Evolutionary conservation across 306 rosid species (phyloP), one percentile per base, ranked within the genome.

Genomic region (Ormosia emarginata): DNA sequence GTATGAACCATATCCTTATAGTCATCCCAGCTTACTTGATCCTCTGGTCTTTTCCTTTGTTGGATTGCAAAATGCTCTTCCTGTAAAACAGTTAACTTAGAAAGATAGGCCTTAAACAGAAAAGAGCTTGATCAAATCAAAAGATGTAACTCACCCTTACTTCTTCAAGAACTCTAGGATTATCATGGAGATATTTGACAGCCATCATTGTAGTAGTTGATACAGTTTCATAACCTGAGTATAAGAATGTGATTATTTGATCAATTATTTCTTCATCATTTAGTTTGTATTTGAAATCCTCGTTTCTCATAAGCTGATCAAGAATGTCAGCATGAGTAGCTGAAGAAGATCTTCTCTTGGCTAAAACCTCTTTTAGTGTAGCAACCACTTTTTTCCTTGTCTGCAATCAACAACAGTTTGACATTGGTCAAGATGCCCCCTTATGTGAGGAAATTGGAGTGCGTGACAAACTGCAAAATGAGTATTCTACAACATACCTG

Each of bases 161-260:
- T 59, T 79, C 85, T 56, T 91, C 81, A 61, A 93, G 94, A 75
- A 66, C 89, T 70, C 61, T 81, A 15, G 98, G 98, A 77, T 91
- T 86, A 84, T 93, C 94, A 82, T 82, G 88, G 56, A 93, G 91
- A 55, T 85, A 93, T 67, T 91, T 91, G 63, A 91, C 82, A 64
- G 92, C 86, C 98, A 93, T 93, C 97, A 93, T 91, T n/a, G 97
- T 83, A 15, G 97, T 91, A 1, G 91, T 88, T 6, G 98, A 93
- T 53, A 93, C 98, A 24, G 97, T 93, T 85, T 93, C 98, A 64
- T 87, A 93, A n/a, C 98, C 94, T 2, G 98, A 93, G 53, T 93
- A 89, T 70, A 93, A 34, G 24, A 93, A 67, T 11, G 97, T 88
- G 50, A 91, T 85, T 8, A 93, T 82, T 10, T 89, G 94, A 75